Percentiles rank a stretch among this genome's conserved stretches.
These are phyloP conservation scores for Theileria annulata DNA, from an alignment of 169 alveolate genomes.

Conservation along the genomic window DNA sequence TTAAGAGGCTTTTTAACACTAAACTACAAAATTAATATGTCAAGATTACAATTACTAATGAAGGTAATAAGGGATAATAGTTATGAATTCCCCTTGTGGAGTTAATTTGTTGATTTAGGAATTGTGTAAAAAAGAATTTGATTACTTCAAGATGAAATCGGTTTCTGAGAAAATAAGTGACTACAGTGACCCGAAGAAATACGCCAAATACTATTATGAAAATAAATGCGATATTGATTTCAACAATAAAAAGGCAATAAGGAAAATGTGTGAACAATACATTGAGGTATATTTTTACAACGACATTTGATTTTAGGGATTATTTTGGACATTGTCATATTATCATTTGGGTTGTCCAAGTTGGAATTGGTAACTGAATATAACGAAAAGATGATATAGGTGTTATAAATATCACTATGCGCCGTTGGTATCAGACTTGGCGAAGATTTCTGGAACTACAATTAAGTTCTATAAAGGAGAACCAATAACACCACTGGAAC, in stretches of 20 bases:
- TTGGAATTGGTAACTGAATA: constrained; percentile 58
- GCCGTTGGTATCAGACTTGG: constrained; percentile 65
- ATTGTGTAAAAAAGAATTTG: constrained; percentile 26
- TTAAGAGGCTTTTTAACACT: constrained; percentile 59
- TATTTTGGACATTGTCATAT: constrained; percentile 59
- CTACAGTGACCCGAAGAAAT: constrained; percentile 31
- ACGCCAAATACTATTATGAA: constrained; percentile 55
- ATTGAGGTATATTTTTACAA: constrained; percentile 22
- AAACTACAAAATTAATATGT: constrained; percentile 30
- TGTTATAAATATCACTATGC: constrained; percentile 64
- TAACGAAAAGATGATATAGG: constrained; percentile 20
- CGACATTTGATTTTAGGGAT: constrained; percentile 17
- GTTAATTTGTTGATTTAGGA: constrained; percentile 16
- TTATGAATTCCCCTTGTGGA: background rate
- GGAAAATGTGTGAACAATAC: constrained; percentile 57
- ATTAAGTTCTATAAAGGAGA: constrained; percentile 67
- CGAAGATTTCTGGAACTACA: constrained; percentile 32
- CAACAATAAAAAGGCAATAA: constrained; percentile 34
- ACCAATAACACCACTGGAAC: constrained; percentile 67
- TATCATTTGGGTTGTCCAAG: constrained; percentile 63
- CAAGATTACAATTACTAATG: constrained; percentile 53
- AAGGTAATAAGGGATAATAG: constrained; percentile 9
- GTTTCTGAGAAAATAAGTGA: constrained; percentile 27
- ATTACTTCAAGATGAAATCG: constrained; percentile 49
- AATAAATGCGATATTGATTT: constrained; percentile 49